phyloP scores from a whole-genome alignment of 352 stramenopile species.

The Paralagenidium karlingii region DNA sequence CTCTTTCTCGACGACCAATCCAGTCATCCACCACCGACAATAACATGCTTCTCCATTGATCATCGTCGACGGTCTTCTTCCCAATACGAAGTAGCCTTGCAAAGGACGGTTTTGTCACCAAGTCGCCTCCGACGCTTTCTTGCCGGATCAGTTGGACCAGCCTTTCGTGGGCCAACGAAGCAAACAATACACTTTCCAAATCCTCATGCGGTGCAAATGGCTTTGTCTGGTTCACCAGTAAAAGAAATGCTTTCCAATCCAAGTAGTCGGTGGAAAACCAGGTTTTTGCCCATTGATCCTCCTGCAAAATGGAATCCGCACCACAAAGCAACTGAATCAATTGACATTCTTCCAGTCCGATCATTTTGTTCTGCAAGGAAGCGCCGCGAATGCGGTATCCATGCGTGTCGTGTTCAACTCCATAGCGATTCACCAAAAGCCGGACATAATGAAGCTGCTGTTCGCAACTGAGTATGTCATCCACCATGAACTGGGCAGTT shows the following conservation, averaged over 20 bases:
- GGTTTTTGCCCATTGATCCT: constrained; percentile 19
- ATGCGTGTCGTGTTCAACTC: too few species aligned
- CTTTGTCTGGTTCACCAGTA: constrained; percentile 14
- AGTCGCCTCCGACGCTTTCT: constrained; percentile 12
- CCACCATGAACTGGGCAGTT: constrained; percentile 20
- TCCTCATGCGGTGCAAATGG: constrained; percentile 15
- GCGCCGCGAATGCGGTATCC: too few species aligned
- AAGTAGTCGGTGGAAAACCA: constrained; percentile 12
- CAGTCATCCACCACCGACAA: constrained; percentile 26
- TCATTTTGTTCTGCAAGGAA: too few species aligned
- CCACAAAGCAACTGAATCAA: constrained; percentile 19
- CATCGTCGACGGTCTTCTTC: constrained; percentile 20
- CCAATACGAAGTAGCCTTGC: constrained; percentile 28
- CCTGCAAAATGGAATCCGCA: constrained; percentile 9
- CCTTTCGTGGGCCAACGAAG: constrained; percentile 32
- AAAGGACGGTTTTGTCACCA: constrained; percentile 26
- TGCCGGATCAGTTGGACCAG: constrained; percentile 23
- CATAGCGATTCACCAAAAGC: constrained; percentile 23
- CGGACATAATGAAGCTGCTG: constrained; percentile 26
- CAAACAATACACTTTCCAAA: constrained; percentile 23
- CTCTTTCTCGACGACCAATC: constrained; percentile 17
- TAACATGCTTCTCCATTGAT: constrained; percentile 33
- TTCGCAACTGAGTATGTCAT: constrained; percentile 23
- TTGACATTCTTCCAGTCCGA: constrained; percentile 19
- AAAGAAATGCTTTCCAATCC: constrained; percentile 34